Percentiles rank a stretch among this genome's conserved stretches.
phyloP scores from a whole-genome alignment of 345 rosid genomes.

The Draba incana region DNA sequence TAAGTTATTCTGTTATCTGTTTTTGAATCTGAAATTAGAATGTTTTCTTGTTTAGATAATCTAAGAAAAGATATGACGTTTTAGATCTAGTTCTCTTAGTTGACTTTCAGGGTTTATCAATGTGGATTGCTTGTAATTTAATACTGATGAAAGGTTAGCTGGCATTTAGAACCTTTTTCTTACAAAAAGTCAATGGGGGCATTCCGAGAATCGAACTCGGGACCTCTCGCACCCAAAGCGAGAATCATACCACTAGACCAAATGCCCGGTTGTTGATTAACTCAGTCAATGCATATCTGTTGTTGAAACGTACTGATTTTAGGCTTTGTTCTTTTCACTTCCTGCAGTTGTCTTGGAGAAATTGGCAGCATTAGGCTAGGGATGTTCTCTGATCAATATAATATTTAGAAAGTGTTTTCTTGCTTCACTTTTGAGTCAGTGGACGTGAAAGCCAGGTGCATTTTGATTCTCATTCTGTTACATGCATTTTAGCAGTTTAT shows the following conservation, averaged over 20 bases:
- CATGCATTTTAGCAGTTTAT: neutral
- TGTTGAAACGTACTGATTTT: neutral
- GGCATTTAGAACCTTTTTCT: neutral
- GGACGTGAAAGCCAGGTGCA: conserved; percentile 21
- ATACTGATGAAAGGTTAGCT: neutral
- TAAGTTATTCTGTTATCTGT: neutral
- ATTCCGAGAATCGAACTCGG: conserved; percentile 46
- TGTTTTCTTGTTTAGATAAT: neutral
- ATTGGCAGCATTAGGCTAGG: neutral
- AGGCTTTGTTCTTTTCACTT: neutral
- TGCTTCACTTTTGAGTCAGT: neutral
- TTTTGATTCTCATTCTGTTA: conserved; percentile 1
- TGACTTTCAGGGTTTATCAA: conserved; percentile 6
- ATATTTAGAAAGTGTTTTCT: neutral
- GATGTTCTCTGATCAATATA: neutral
- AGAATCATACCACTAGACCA: conserved; percentile 85
- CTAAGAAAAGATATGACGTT: neutral
- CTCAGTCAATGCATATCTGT: neutral
- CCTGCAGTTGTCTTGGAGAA: conserved; percentile 2
- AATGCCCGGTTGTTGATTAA: conserved; percentile 45
- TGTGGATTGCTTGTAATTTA: neutral
- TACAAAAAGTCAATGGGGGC: conserved; percentile 24
- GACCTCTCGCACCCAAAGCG: conserved; percentile 80
- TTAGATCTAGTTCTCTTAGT: neutral
- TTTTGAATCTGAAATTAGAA: neutral